phyloP scores from a whole-genome alignment of 2,329 filamentous ascomycete species.

The Helminthosporium solani region DNA sequence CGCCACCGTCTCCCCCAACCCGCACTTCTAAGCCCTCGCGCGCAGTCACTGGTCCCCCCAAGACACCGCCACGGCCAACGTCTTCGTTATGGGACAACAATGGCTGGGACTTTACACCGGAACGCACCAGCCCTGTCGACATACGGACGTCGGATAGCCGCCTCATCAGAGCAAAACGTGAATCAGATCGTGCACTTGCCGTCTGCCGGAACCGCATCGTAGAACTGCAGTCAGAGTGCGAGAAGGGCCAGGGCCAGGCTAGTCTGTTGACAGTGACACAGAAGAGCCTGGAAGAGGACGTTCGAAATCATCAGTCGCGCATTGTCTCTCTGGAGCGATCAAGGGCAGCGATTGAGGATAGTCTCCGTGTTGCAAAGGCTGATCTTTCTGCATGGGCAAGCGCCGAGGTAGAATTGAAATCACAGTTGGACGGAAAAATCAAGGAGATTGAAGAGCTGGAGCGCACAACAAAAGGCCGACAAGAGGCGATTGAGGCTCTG shows the following conservation, averaged over 20 bases:
- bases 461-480: conserved; percentile 10
- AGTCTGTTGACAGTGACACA: conserved; percentile 19
- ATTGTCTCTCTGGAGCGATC: conserved; percentile 32
- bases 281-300: conserved; percentile 26
- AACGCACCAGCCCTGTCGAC: conserved; percentile 20
- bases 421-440: conserved; percentile 26
- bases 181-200: conserved; percentile 40
- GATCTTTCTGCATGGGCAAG: conserved; percentile 20
- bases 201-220: conserved; percentile 38
- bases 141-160: conserved; percentile 37
- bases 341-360: conserved; percentile 21
- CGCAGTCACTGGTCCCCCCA: conserved; percentile 17
- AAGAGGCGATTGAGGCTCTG: conserved; percentile 22
- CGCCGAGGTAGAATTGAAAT: conserved; percentile 22
- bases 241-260: conserved; percentile 26
- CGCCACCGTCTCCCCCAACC: conserved; percentile 36
- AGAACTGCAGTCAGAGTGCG: conserved; percentile 34
- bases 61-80: conserved; percentile 23
- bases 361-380: conserved; percentile 21
- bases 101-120: conserved; percentile 22
- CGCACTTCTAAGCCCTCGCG: conserved; percentile 18
- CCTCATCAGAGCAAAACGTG: conserved; percentile 39
- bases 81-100: conserved; percentile 27
- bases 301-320: conserved; percentile 29
- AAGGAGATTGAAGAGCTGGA: conserved; percentile 31